Evolutionary conservation across 768 basidiomycete species (phyloP).

Genomic region (Rickenella mellea): DNA sequence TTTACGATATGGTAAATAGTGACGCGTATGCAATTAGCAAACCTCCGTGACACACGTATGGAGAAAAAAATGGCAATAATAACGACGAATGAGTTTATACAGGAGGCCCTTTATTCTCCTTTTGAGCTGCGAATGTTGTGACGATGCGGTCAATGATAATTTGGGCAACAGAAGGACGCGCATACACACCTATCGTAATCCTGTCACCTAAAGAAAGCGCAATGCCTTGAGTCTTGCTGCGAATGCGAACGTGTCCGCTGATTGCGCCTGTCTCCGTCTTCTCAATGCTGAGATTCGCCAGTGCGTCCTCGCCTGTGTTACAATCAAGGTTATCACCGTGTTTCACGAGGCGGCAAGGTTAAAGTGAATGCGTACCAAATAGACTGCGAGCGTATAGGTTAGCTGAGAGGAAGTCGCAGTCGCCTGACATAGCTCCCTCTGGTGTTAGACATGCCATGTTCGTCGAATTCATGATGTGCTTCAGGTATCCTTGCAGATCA

Average conservation of each 20-base stretch:
- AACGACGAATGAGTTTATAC: too few species aligned
- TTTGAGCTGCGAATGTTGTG: conserved; percentile 26
- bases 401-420: conserved; percentile 94
- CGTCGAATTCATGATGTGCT: conserved; percentile 92
- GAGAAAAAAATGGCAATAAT: too few species aligned
- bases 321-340: conserved; percentile 1
- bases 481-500: conserved; percentile 81
- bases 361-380: conserved; percentile 57
- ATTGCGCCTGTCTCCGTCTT: conserved; percentile 73
- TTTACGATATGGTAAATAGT: too few species aligned
- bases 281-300: conserved; percentile 92
- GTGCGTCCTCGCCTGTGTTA: conserved; percentile 77
- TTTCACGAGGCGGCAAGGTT: neutral
- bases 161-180: neutral
- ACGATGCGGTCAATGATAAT: conserved; percentile 3
- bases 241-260: conserved; percentile 89
- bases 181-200: conserved; percentile 51
- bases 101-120: conserved; percentile 29
- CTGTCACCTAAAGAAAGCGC: conserved; percentile 89
- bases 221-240: conserved; percentile 97
- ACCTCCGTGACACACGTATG: too few species aligned
- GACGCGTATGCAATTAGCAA: too few species aligned
- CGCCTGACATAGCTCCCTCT: conserved; percentile 77
- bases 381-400: conserved; percentile 94
- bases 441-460: conserved; percentile 98